phyloP scores from a whole-genome alignment of 192 early-diverging fungal species.

The Powellomyces hirtus region DNA sequence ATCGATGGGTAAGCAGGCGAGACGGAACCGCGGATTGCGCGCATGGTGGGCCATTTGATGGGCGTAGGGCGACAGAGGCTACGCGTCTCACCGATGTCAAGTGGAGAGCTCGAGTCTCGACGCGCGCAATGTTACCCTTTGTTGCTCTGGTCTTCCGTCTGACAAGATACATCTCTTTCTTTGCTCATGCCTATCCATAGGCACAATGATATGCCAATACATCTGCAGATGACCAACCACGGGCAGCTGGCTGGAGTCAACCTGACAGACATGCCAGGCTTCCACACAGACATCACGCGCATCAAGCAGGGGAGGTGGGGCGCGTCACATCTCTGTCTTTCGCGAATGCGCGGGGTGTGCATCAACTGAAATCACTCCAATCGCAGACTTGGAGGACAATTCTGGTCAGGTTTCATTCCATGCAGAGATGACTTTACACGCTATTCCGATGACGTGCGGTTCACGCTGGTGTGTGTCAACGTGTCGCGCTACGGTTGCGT shows the following conservation, averaged over 20 bases:
- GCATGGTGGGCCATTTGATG: no score
- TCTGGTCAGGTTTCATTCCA: conserved; percentile 43
- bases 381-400: conserved; percentile 29
- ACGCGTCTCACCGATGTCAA: no score
- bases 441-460: conserved; percentile 22
- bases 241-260: conserved; percentile 24
- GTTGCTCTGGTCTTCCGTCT: no score
- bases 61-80: no score
- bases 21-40: no score
- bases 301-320: conserved; percentile 26
- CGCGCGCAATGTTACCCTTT: no score
- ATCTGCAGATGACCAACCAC: conserved; percentile 2
- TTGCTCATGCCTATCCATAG: neutral
- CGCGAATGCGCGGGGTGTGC: neutral
- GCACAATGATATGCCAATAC: conserved; percentile 31
- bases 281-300: conserved; percentile 31
- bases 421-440: conserved; percentile 17
- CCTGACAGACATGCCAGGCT: conserved; percentile 24
- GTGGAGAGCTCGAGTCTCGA: no score
- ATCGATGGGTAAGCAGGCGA: conserved; percentile 25
- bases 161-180: neutral
- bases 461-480: conserved; percentile 25
- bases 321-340: neutral
- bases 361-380: neutral
- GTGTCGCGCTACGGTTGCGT: neutral